phyloP scores from a whole-genome alignment of 2,329 filamentous ascomycete genomes.

The Fusarium illudens region DNA sequence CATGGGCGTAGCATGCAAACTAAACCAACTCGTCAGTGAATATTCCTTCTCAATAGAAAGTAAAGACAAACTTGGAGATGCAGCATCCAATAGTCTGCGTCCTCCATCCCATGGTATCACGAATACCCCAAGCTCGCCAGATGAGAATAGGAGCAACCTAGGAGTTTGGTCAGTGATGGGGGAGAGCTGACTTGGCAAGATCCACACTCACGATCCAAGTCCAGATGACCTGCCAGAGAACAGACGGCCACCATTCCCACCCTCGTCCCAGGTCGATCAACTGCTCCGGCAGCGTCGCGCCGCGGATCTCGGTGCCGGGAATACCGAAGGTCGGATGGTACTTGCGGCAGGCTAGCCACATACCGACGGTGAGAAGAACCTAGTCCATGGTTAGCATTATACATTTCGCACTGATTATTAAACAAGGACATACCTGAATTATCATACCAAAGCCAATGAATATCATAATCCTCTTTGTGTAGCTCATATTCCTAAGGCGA shows the following conservation, averaged over 20 bases:
- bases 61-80: conserved; percentile 50
- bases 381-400: conserved; percentile 41
- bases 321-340: conserved; percentile 68
- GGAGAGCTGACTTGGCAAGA: accelerated
- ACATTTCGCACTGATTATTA: neutral
- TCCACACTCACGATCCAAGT: conserved; percentile 57
- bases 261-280: conserved; percentile 57
- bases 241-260: conserved; percentile 71
- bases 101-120: conserved; percentile 71
- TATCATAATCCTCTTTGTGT: conserved; percentile 56
- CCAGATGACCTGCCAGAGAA: conserved; percentile 70
- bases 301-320: conserved; percentile 59
- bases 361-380: conserved; percentile 64
- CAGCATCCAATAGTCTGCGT: conserved; percentile 65
- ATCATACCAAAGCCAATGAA: conserved; percentile 64
- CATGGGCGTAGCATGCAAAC: conserved; percentile 70
- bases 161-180: neutral
- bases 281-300: conserved; percentile 48
- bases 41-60: neutral
- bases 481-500: conserved; percentile 47
- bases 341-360: conserved; percentile 69
- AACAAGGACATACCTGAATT: conserved; percentile 56
- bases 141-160: conserved; percentile 62
- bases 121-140: conserved; percentile 67
- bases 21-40: conserved; percentile 38